A percentile compares a stretch with the other conserved stretches of the same genome.
These are phyloP conservation scores for Atalantia buxifolia DNA, from an alignment of 345 rosid species.

Conservation along the genomic window DNA sequence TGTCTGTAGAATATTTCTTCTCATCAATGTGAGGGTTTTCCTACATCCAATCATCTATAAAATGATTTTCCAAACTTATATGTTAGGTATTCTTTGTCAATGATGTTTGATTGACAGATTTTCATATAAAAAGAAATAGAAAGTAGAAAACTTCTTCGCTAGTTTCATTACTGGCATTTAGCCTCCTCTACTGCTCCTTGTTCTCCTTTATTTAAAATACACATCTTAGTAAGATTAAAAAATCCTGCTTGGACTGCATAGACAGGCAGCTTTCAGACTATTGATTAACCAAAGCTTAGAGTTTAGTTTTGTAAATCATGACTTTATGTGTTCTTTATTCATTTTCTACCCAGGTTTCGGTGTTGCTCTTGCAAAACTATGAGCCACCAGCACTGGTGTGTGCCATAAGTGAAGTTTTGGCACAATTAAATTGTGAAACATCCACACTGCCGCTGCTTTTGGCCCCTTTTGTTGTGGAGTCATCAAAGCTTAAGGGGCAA, in stretches of 20 bases:
- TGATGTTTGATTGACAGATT: neutral
- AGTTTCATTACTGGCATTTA: neutral
- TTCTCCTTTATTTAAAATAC: neutral
- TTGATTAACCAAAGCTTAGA: neutral
- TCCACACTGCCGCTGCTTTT: conserved; percentile 34
- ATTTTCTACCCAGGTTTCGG: conserved; percentile 45
- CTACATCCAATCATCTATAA: neutral
- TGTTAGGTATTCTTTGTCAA: neutral
- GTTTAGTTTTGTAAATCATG: neutral
- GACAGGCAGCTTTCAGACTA: neutral
- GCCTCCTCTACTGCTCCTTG: neutral
- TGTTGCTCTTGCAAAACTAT: conserved; percentile 48
- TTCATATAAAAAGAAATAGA: neutral
- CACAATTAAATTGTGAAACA: conserved; percentile 32
- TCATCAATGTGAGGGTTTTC: neutral
- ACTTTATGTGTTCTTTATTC: conserved; percentile 3
- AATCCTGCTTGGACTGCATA: neutral
- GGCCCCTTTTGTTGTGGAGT: conserved; percentile 50
- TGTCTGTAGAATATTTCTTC: neutral
- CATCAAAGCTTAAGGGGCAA: conserved; percentile 65
- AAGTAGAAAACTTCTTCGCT: neutral
- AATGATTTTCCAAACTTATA: neutral
- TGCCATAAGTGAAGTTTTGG: conserved; percentile 58
- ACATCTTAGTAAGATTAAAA: neutral
- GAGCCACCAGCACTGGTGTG: conserved; percentile 60